A percentile compares a stretch with the other conserved stretches of the same genome.
Conservation (phyloP, 2,329 filamentous ascomycete species). For the Zarea fungicola region DNA sequence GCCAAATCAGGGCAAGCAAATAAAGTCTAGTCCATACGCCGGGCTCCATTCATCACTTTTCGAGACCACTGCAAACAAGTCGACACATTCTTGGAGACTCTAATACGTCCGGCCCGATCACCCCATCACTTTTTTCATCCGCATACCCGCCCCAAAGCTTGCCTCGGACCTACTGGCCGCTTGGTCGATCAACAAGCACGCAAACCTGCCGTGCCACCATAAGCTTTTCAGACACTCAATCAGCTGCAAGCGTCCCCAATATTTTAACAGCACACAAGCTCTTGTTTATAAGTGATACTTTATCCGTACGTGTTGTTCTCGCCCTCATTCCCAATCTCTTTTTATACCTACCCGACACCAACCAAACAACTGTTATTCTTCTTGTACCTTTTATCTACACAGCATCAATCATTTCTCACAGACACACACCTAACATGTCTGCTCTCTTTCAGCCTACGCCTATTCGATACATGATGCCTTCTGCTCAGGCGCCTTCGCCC, state of each 20-base stretch:
- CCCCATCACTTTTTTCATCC: slow-evolving; percentile 1
- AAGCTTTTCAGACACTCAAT: not conserved
- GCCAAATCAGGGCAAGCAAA: slow-evolving; percentile 2
- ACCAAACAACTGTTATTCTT: not conserved
- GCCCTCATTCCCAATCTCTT: not conserved
- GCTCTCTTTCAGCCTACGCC: slow-evolving; percentile 6
- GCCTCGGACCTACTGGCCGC: slow-evolving; percentile 12
- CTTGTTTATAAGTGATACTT: not conserved
- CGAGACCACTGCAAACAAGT: too few relatives aligned
- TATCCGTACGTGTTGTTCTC: not conserved
- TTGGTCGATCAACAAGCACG: slow-evolving; percentile 4
- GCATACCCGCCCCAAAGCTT: slow-evolving; percentile 6
- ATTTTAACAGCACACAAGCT: slow-evolving; percentile 2
- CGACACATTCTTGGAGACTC: not conserved
- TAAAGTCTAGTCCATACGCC: not conserved
- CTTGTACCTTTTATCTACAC: too few relatives aligned
- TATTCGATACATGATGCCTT: slow-evolving; percentile 27
- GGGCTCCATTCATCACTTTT: not conserved
- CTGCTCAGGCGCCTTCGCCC: slow-evolving; percentile 28
- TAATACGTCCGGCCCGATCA: slow-evolving; percentile 3
- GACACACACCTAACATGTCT: slow-evolving; percentile 6
- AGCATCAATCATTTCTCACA: not conserved
- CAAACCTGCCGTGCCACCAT: not conserved
- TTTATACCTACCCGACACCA: too few relatives aligned
- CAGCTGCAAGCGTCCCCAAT: not conserved